Base-by-base conservation (phyloP, 1,284 basidiomycete genomes). In the Fomitopsis pinicola region DNA sequence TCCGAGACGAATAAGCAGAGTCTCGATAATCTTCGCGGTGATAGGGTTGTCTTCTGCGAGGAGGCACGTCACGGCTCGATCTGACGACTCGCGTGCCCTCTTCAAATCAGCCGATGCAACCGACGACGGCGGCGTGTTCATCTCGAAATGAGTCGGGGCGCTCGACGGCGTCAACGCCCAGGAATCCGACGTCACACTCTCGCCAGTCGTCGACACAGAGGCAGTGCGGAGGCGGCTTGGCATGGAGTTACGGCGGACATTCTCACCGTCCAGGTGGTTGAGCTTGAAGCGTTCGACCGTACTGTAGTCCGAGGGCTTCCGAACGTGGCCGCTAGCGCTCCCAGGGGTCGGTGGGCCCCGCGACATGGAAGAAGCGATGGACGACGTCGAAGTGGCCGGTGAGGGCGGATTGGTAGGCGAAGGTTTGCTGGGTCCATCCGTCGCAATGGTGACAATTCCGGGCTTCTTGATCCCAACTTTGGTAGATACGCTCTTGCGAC, bases 31-130 rank as follows among this genome's bases (percentile, higher is more conserved):
- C 80, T 95, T 97, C 59, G 91, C 93, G 0, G 94, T 95, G 68
- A 96, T 97, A 0, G 97, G 97, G 71, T 99, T 99, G 72, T 98
- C 95, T 73, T 99, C 97, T 0, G 96, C 97, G 53, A 99, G 83
- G 40, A 99, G 77, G 69, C 95, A 96, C 22, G 93, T 95, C 58
- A 98, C 88, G 19, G 89, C 88, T 48, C 92, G 84, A 72, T 94
- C 92, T 66, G 75, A 82, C 33, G 84, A 84, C 73, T 92, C 88
- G 3, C 86, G 84, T 8, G 82, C 85, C 72, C 85, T 85, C 71
- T 83, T 83, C 71, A 91, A 71, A 70, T 92, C 91, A 63, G 89
- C 85, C 0, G 89, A 92, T 62, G 87, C 85, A 19, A 92, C 86
- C 26, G 89, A 92, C 44, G 91, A 91, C 19, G 89, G 84, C 36